Conservation (phyloP, 106 monocot species). For the Posidonia australis region DNA sequence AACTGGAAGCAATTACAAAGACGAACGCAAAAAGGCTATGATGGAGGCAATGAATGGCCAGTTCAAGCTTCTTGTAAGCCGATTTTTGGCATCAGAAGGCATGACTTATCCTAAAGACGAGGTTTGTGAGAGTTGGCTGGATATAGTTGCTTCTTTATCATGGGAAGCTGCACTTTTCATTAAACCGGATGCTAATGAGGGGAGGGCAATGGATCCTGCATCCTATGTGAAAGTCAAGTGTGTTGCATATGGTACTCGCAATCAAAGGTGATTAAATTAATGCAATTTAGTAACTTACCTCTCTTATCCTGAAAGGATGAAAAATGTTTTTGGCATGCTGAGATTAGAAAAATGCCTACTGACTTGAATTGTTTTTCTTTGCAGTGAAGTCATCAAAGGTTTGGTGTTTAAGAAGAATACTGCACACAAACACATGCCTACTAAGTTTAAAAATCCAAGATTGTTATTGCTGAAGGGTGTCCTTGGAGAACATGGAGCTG, state of each 20-base stretch:
- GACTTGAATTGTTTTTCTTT: constrained; percentile 9
- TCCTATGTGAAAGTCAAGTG: constrained; percentile 92
- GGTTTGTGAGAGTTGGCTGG: constrained; percentile 48
- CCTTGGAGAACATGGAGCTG: constrained; percentile 47
- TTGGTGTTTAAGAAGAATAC: constrained; percentile 92
- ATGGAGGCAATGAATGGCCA: constrained; percentile 72
- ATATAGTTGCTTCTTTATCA: constrained; percentile 66
- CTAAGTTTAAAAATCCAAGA: constrained; percentile 55
- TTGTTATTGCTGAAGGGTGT: constrained; percentile 57
- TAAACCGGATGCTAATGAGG: constrained; percentile 71
- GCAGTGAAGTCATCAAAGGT: constrained; percentile 87
- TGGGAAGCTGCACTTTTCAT: constrained; percentile 88
- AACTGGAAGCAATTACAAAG: constrained; percentile 23
- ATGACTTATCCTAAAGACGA: constrained; percentile 24
- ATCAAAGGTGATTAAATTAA: constrained; percentile 43
- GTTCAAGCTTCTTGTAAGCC: constrained; percentile 53
- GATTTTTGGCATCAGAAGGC: constrained; percentile 62
- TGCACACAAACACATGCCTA: constrained; percentile 98
- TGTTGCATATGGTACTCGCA: constrained; percentile 53
- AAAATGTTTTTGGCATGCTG: not conserved
- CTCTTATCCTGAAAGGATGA: not conserved
- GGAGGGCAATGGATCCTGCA: constrained; percentile 91
- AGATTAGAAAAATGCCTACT: not conserved
- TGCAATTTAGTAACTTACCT: not conserved
- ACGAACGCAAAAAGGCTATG: constrained; percentile 63